These are phyloP conservation scores for Pistacia integerrima DNA, from an alignment of 345 rosid species.

Conservation along the genomic window DNA sequence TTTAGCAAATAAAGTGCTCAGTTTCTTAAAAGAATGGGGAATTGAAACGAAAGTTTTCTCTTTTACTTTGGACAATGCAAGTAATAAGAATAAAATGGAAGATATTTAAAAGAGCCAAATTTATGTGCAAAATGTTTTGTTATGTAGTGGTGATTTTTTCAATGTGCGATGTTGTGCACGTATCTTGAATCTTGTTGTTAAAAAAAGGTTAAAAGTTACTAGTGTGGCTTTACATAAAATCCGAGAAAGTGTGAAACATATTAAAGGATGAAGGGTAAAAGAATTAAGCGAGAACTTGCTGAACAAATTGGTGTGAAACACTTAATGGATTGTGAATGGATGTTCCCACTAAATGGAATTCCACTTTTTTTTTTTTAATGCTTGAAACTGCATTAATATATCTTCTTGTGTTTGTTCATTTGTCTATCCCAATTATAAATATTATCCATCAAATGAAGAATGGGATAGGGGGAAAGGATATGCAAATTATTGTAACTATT, in stretches of 20 bases:
- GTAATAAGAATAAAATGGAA: background rate
- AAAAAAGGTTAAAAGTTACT: background rate
- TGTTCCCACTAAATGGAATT: background rate
- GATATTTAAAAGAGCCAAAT: background rate
- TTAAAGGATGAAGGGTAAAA: background rate
- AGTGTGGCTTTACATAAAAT: too few species aligned
- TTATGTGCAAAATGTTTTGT: too few species aligned
- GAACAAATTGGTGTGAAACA: background rate
- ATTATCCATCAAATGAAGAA: too few species aligned
- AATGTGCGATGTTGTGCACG: too few species aligned
- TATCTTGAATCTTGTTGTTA: too few species aligned
- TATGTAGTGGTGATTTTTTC: background rate
- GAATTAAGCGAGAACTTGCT: background rate
- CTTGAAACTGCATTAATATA: too few species aligned
- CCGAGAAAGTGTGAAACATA: background rate
- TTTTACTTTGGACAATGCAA: background rate
- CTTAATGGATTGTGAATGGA: background rate
- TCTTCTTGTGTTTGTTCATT: background rate
- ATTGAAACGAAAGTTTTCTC: conserved; percentile 2
- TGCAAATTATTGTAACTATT: too few species aligned
- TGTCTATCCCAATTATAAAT: background rate
- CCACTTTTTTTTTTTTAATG: too few species aligned
- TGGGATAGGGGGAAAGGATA: too few species aligned
- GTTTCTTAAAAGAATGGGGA: background rate
- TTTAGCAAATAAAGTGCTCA: background rate